Conservation (phyloP, 768 basidiomycete species). For the Pisolithus microcarpus region DNA sequence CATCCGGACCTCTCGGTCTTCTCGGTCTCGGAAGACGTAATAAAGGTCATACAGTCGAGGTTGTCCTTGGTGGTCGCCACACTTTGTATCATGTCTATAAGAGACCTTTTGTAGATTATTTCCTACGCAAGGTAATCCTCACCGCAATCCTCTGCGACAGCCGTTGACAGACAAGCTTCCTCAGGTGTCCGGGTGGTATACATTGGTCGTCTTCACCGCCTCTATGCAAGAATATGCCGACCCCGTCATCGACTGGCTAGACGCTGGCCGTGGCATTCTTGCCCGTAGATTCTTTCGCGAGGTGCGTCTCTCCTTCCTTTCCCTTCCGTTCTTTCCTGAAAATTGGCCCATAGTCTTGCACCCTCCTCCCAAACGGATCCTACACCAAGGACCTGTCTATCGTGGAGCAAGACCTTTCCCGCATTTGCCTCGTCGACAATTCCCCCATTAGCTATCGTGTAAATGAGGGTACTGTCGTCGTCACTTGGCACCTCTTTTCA, state of each 20-base stretch:
- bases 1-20: conserved; percentile 47
- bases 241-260: conserved; percentile 99
- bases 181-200: conserved; percentile 99
- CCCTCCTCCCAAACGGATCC: conserved; percentile 83
- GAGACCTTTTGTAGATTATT: conserved; percentile 94
- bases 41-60: conserved; percentile 85
- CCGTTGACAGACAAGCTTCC: background rate
- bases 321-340: background rate
- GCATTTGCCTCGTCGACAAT: conserved; percentile 94
- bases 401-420: conserved; percentile 84
- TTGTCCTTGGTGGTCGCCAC: conserved; percentile 79
- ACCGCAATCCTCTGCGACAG: background rate
- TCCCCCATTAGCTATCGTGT: conserved; percentile 87
- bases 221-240: conserved; percentile 99
- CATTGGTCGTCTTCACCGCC: conserved; percentile 96
- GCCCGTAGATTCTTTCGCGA: conserved; percentile 87
- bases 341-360: conserved; percentile 64
- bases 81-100: conserved; percentile 98
- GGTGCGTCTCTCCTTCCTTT: conserved; percentile 39
- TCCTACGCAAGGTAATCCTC: conserved; percentile 71
- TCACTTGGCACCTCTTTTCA: background rate
- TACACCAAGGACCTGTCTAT: conserved; percentile 91
- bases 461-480: conserved; percentile 68
- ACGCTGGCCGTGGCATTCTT: conserved; percentile 88
- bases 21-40: conserved; percentile 56